phyloP scores from a whole-genome alignment of 495 filamentous ascomycete species.

The Aspergillus diversus region DNA sequence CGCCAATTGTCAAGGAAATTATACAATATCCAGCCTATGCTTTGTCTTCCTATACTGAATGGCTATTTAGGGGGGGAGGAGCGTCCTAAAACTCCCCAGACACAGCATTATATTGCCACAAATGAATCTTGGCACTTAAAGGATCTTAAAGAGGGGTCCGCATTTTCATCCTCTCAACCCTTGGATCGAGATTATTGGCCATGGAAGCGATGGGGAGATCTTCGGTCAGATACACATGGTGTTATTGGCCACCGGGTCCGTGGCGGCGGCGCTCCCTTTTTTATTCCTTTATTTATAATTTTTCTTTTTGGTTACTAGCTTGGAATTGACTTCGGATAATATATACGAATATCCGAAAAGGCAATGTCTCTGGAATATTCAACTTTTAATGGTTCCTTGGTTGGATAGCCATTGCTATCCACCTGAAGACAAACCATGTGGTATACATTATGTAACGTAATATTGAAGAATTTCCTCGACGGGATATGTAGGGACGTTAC shows the following conservation, averaged over 20 bases:
- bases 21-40: neutral
- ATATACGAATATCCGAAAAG: too few relatives aligned
- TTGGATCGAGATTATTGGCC: neutral
- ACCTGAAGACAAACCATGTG: neutral
- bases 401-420: neutral
- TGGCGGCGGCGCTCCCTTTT: neutral
- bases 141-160: neutral
- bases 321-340: neutral
- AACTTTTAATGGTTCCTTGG: neutral
- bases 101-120: neutral
- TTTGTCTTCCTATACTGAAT: neutral
- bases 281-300: neutral
- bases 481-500: too few relatives aligned
- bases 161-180: neutral
- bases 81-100: neutral
- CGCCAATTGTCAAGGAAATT: constrained; percentile 1
- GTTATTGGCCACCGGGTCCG: neutral
- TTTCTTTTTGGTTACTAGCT: neutral
- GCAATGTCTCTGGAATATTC: neutral
- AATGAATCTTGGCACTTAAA: neutral
- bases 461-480: too few relatives aligned
- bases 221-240: neutral
- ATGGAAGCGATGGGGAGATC: neutral
- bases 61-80: neutral
- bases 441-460: constrained; percentile 9